Percentiles rank a stretch among this genome's conserved stretches.
Conservation (phyloP, 768 basidiomycete genomes). For the Chalciporus piperatus region DNA sequence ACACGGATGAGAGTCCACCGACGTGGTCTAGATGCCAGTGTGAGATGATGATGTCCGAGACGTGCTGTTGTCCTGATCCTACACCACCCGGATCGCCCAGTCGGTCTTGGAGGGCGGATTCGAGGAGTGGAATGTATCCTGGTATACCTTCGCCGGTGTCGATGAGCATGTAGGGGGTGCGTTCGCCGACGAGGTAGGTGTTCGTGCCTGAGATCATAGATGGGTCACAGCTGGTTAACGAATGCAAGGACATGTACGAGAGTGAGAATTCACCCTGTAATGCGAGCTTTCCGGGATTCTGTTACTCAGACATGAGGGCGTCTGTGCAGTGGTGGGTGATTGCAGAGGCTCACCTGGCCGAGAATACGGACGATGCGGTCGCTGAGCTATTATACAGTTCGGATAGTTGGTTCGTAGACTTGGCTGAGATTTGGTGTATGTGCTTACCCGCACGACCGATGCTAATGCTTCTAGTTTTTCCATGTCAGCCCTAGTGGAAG, state of each 20-base stretch:
- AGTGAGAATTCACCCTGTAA: slow-evolving; percentile 58
- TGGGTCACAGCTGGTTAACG: background rate
- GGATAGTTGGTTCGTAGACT: background rate
- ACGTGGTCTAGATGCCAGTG: slow-evolving; percentile 91
- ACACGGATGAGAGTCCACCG: slow-evolving; percentile 69
- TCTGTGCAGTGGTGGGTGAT: background rate
- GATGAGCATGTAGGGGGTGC: slow-evolving; percentile 72
- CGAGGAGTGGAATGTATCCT: slow-evolving; percentile 65
- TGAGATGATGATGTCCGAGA: slow-evolving; percentile 89
- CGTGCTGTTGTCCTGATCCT: slow-evolving; percentile 29
- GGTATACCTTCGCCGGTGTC: slow-evolving; percentile 79
- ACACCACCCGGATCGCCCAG: background rate
- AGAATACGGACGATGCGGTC: slow-evolving; percentile 64
- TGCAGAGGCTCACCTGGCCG: slow-evolving; percentile 57
- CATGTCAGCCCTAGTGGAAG: too few relatives aligned
- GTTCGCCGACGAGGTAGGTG: slow-evolving; percentile 76
- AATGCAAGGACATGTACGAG: background rate
- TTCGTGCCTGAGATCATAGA: slow-evolving; percentile 67
- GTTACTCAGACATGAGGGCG: background rate
- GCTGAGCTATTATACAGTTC: slow-evolving; percentile 50
- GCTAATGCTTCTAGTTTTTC: slow-evolving; percentile 51
- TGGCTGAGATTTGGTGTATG: background rate
- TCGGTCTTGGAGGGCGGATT: slow-evolving; percentile 55
- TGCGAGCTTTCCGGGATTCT: slow-evolving; percentile 90
- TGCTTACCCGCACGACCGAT: slow-evolving; percentile 51